Percentiles rank a stretch among this genome's conserved stretches.
phyloP scores from a whole-genome alignment of 768 basidiomycete genomes.

The Lactarius sanguifluus region DNA sequence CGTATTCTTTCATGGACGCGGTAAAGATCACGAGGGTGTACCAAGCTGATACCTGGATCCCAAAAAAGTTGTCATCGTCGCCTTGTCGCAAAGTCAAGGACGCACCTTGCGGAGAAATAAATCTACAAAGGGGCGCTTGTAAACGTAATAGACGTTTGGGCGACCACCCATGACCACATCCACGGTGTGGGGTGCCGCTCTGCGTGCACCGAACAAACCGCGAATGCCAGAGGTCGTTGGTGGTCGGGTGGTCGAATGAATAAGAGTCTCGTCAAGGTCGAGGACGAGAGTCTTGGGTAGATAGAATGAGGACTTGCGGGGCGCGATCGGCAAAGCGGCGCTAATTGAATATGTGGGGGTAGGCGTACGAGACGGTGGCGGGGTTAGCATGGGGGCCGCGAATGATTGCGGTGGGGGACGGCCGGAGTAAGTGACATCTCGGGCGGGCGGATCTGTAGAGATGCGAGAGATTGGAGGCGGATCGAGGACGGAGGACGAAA shows the following conservation, averaged over 20 bases:
- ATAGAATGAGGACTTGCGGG: conserved; percentile 70
- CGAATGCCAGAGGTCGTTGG: conserved; percentile 51
- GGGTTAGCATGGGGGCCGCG: conserved; percentile 20
- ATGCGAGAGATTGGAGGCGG: conserved; percentile 1
- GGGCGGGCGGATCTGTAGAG: conserved; percentile 12
- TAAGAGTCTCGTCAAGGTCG: conserved; percentile 97
- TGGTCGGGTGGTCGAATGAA: conserved; percentile 92
- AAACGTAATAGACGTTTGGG: conserved; percentile 94
- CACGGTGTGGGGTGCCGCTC: conserved; percentile 77
- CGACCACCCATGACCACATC: conserved; percentile 89
- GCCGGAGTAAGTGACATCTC: background rate
- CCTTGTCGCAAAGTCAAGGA: conserved; percentile 8
- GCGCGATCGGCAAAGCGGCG: conserved; percentile 50
- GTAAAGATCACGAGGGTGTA: conserved; percentile 99
- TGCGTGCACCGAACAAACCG: conserved; percentile 50
- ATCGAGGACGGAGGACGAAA: conserved; percentile 1
- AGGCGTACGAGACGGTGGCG: conserved; percentile 31
- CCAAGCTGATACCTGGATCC: conserved; percentile 89
- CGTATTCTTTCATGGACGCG: conserved; percentile 98
- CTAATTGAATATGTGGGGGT: conserved; percentile 37
- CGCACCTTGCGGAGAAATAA: conserved; percentile 86
- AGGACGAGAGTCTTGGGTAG: conserved; percentile 93
- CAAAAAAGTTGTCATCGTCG: background rate
- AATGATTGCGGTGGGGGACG: background rate
- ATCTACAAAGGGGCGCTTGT: conserved; percentile 97